Percentiles rank a stretch among this genome's conserved stretches.
phyloP scores from a whole-genome alignment of 2,329 filamentous ascomycete genomes.

The Colletotrichum higginsianum region DNA sequence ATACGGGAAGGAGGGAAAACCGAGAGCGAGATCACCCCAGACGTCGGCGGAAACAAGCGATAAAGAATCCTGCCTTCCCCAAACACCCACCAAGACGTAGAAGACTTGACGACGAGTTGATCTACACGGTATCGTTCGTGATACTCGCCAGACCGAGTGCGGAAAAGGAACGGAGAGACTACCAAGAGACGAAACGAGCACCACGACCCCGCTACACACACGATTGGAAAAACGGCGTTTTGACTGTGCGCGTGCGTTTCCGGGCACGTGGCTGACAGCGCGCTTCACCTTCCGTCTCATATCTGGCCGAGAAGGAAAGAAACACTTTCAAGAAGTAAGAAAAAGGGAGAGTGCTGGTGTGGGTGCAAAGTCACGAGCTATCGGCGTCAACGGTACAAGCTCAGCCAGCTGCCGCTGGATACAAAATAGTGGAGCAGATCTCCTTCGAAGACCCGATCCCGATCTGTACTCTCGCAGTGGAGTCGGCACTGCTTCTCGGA shows the following conservation, averaged over 20 bases:
- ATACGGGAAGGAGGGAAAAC: neutral
- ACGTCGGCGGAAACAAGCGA: conserved; percentile 4
- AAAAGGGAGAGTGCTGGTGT: neutral
- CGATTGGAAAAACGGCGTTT: conserved; percentile 9
- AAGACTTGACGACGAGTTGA: conserved; percentile 6
- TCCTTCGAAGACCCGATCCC: neutral
- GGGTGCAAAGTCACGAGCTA: conserved; percentile 25
- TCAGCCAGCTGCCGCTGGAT: conserved; percentile 30
- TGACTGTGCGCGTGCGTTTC: conserved; percentile 4
- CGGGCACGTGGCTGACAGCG: conserved; percentile 32
- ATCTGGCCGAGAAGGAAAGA: neutral
- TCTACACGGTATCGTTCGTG: neutral
- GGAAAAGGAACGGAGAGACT: neutral
- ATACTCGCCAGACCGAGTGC: neutral
- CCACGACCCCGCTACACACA: neutral
- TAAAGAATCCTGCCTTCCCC: neutral
- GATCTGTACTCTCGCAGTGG: neutral
- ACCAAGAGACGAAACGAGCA: conserved; percentile 8
- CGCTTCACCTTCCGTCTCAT: conserved; percentile 4
- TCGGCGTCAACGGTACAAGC: conserved; percentile 38
- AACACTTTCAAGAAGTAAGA: neutral
- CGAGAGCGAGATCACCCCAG: conserved; percentile 1
- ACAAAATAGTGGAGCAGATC: conserved; percentile 20
- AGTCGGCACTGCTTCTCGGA: neutral
- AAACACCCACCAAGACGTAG: neutral